A percentile compares a stretch with the other conserved stretches of the same genome.
Conservation (phyloP, 805 yeast genomes). For the Yamadazyma ubonensis region DNA sequence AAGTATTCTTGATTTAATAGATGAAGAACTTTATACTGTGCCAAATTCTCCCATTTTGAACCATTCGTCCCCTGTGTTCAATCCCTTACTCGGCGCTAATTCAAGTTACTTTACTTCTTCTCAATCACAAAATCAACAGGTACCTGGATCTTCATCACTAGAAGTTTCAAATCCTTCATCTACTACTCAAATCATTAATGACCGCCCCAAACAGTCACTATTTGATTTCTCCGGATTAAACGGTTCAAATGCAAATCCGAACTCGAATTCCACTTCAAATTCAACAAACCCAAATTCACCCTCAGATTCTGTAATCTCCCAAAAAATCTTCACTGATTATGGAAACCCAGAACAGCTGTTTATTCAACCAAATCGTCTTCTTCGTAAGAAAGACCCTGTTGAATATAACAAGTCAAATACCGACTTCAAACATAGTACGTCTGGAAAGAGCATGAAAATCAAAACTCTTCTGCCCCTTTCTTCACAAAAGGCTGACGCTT, state of each 20-base stretch:
- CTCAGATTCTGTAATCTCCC: slow-evolving; percentile 1
- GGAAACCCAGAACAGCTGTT: slow-evolving; percentile 16
- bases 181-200: background rate
- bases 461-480: slow-evolving; percentile 28
- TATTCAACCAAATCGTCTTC: slow-evolving; percentile 15
- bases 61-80: slow-evolving; percentile 14
- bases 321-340: slow-evolving; percentile 18
- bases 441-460: slow-evolving; percentile 8
- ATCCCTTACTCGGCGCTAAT: slow-evolving; percentile 7
- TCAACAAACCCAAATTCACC: no score
- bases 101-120: slow-evolving; percentile 7
- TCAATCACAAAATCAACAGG: background rate
- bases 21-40: slow-evolving; percentile 53
- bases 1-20: slow-evolving; percentile 57
- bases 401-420: background rate
- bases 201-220: background rate
- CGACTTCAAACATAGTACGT: background rate
- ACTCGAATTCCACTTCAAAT: no score
- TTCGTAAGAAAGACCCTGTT: slow-evolving; percentile 3
- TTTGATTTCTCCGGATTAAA: background rate
- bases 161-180: background rate
- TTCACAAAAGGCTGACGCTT: slow-evolving; percentile 37
- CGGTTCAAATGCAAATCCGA: background rate
- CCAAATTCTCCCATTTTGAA: slow-evolving; percentile 25
- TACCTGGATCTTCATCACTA: no score